These are phyloP conservation scores for Eucalyptus regnans DNA, from an alignment of 345 rosid genomes.

Conservation along the genomic window DNA sequence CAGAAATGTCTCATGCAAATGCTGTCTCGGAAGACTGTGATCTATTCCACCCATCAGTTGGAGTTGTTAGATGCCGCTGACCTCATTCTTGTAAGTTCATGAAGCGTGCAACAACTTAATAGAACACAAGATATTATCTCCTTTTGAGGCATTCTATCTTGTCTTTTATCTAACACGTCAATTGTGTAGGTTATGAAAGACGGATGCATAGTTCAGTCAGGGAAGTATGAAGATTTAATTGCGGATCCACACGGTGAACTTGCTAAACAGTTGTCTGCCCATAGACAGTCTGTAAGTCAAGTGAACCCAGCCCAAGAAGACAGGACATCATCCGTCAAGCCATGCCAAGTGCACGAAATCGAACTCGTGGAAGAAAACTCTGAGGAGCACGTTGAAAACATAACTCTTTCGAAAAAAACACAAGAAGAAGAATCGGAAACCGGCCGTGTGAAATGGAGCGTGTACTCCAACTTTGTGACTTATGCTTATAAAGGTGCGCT, in stretches of 20 bases:
- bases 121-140: neutral
- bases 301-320: slow-evolving; percentile 17
- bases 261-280: slow-evolving; percentile 56
- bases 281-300: slow-evolving; percentile 47
- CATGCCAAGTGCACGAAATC: slow-evolving; percentile 4
- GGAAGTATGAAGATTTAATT: slow-evolving; percentile 40
- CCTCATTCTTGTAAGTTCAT: slow-evolving; percentile 34
- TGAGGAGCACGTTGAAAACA: neutral
- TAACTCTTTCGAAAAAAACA: neutral
- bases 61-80: slow-evolving; percentile 55
- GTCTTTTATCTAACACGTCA: neutral
- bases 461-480: slow-evolving; percentile 43
- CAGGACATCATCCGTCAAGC: neutral
- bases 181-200: slow-evolving; percentile 46
- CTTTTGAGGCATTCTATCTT: neutral
- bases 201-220: slow-evolving; percentile 47
- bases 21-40: slow-evolving; percentile 40
- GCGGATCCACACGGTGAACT: slow-evolving; percentile 49
- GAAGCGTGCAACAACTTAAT: neutral
- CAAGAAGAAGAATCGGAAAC: slow-evolving; percentile 39
- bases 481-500: slow-evolving; percentile 9
- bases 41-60: slow-evolving; percentile 56
- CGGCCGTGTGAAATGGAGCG: slow-evolving; percentile 59
- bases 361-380: slow-evolving; percentile 29
- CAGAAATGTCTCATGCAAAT: slow-evolving; percentile 50